These are phyloP conservation scores for Phytophthora meadii DNA, from an alignment of 352 stramenopile genomes.

Conservation along the genomic window DNA sequence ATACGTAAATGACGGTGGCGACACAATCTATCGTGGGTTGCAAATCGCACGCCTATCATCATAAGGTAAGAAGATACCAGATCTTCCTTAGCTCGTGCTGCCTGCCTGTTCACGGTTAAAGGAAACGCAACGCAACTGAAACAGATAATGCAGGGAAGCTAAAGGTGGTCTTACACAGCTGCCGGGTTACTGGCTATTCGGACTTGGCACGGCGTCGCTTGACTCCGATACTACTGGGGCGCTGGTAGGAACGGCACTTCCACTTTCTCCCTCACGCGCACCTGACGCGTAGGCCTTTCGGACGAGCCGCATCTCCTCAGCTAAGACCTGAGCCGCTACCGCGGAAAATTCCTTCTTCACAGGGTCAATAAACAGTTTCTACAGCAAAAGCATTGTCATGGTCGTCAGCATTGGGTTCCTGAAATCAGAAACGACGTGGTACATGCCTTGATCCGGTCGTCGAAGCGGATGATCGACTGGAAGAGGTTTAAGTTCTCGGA, in stretches of 20 bases:
- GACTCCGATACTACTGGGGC: constrained; percentile 2
- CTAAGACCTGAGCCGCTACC: constrained; percentile 61
- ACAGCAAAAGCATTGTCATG: not conserved
- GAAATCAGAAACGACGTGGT: not conserved
- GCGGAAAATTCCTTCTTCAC: constrained; percentile 84
- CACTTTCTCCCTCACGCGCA: constrained; percentile 9
- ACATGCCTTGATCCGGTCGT: constrained; percentile 82
- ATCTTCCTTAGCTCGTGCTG: too few relatives aligned
- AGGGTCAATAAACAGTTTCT: constrained; percentile 88
- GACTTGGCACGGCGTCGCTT: not conserved
- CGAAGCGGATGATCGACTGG: constrained; percentile 79
- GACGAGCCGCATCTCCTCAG: constrained; percentile 65
- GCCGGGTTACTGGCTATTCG: not conserved
- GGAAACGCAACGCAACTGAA: too few relatives aligned
- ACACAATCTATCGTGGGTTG: too few relatives aligned
- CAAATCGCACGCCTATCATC: too few relatives aligned
- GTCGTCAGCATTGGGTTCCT: not conserved
- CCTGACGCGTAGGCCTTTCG: constrained; percentile 56
- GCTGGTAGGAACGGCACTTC: not conserved
- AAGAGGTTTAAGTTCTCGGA: constrained; percentile 81
- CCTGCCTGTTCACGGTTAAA: too few relatives aligned
- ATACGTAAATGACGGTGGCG: too few relatives aligned
- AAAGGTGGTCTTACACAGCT: too few relatives aligned
- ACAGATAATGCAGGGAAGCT: too few relatives aligned
- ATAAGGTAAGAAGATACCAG: too few relatives aligned